Percentiles rank a stretch among this genome's conserved stretches.
Evolutionary conservation across 1,284 basidiomycete species (phyloP).

Genomic region (Veloporphyrellus conicus): DNA sequence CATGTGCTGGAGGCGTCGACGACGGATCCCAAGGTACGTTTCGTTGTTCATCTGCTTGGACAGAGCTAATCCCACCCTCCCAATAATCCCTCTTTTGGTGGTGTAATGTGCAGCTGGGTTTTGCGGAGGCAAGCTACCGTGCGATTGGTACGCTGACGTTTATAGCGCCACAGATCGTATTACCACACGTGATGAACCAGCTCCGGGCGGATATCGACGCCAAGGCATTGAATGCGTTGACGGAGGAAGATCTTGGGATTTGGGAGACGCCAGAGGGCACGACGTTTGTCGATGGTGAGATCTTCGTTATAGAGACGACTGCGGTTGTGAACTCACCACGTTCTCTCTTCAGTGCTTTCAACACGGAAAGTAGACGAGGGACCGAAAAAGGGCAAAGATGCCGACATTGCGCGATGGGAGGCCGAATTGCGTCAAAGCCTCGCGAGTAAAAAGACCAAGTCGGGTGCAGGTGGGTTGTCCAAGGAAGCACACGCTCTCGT

Average conservation of each 20-base stretch:
- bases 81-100: too few species aligned
- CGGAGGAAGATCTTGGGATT: slow-evolving; percentile 71
- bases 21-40: slow-evolving; percentile 42
- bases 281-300: slow-evolving; percentile 72
- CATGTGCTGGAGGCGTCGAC: slow-evolving; percentile 47
- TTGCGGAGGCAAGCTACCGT: slow-evolving; percentile 66
- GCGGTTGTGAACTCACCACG: not conserved
- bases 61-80: not conserved
- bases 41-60: not conserved
- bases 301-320: not conserved
- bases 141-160: slow-evolving; percentile 77
- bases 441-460: slow-evolving; percentile 62
- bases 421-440: slow-evolving; percentile 83
- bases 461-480: slow-evolving; percentile 48
- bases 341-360: slow-evolving; percentile 52
- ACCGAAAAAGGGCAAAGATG: slow-evolving; percentile 77
- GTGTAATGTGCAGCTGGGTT: slow-evolving; percentile 38
- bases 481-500: slow-evolving; percentile 82
- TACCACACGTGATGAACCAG: slow-evolving; percentile 69
- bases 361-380: slow-evolving; percentile 51
- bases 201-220: slow-evolving; percentile 63
- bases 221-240: slow-evolving; percentile 55
- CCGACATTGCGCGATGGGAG: slow-evolving; percentile 90
- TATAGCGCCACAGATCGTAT: slow-evolving; percentile 63
- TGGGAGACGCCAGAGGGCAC: slow-evolving; percentile 82